phyloP scores from a whole-genome alignment of 176 grass and related monocot genomes.

The Ananas comosus region DNA sequence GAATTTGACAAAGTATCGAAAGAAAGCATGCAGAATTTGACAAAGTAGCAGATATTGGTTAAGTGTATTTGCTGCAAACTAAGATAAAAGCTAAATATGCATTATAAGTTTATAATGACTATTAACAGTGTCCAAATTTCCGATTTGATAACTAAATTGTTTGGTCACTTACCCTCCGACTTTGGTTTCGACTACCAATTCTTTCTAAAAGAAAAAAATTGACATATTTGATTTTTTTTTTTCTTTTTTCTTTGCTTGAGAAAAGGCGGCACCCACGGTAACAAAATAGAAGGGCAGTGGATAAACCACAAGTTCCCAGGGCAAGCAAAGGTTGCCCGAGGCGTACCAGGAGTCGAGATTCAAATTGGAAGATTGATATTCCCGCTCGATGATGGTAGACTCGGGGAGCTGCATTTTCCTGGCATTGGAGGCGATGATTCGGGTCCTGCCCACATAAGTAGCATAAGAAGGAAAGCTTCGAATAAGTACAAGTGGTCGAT shows the following conservation, averaged over 20 bases:
- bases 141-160: neutral
- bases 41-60: too few species aligned
- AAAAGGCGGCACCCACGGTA: slow-evolving; percentile 46
- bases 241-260: slow-evolving; percentile 22
- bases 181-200: neutral
- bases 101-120: too few species aligned
- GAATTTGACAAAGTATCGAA: too few species aligned
- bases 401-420: slow-evolving; percentile 79
- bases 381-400: slow-evolving; percentile 76
- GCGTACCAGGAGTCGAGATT: slow-evolving; percentile 48
- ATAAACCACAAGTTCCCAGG: slow-evolving; percentile 63
- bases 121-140: too few species aligned
- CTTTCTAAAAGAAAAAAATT: neutral
- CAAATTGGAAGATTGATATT: slow-evolving; percentile 72
- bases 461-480: slow-evolving; percentile 48
- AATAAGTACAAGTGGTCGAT: slow-evolving; percentile 93
- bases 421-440: slow-evolving; percentile 56
- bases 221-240: neutral
- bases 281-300: slow-evolving; percentile 57
- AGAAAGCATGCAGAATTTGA: too few species aligned
- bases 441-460: slow-evolving; percentile 45
- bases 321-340: slow-evolving; percentile 66
- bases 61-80: neutral
- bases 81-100: too few species aligned
- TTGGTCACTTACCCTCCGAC: too few species aligned